Percentiles rank a stretch among this genome's conserved stretches.
Conservation (phyloP, 2,329 filamentous ascomycete species). For the Ciborinia camelliae region DNA sequence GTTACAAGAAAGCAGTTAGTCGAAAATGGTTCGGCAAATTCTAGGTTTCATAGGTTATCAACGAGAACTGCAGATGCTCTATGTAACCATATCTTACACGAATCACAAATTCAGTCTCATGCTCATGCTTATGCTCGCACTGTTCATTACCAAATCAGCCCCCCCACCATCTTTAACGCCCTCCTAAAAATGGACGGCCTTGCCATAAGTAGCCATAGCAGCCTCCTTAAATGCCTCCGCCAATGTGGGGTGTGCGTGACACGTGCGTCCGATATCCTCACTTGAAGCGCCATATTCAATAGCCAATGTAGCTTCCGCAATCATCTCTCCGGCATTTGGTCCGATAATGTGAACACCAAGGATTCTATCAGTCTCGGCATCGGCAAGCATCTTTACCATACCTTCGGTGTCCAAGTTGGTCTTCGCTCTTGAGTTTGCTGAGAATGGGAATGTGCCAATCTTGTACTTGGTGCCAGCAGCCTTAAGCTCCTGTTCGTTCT, state of each 20-base stretch:
- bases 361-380: constrained; percentile 93
- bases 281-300: constrained; percentile 94
- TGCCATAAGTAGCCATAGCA: constrained; percentile 93
- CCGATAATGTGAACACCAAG: constrained; percentile 96
- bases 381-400: constrained; percentile 93
- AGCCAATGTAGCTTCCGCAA: constrained; percentile 92
- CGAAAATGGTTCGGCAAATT: not conserved
- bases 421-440: constrained; percentile 97
- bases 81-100: constrained; percentile 36
- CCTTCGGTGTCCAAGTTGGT: constrained; percentile 96
- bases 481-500: constrained; percentile 96
- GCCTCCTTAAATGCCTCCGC: constrained; percentile 99
- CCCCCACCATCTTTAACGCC: not conserved
- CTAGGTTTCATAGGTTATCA: constrained; percentile 15
- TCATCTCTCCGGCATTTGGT: constrained; percentile 97
- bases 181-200: constrained; percentile 88
- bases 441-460: constrained; percentile 92
- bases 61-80: constrained; percentile 25
- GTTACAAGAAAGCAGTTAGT: not conserved
- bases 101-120: constrained; percentile 24
- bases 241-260: constrained; percentile 84
- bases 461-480: constrained; percentile 86
- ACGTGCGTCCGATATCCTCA: constrained; percentile 92
- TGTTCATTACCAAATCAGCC: constrained; percentile 11
- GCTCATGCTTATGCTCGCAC: constrained; percentile 14